Evolutionary conservation across 129 eudicot genomes (phyloP), one percentile per base, ranked within the genome.

Genomic region (Scalesia atractyloides): DNA sequence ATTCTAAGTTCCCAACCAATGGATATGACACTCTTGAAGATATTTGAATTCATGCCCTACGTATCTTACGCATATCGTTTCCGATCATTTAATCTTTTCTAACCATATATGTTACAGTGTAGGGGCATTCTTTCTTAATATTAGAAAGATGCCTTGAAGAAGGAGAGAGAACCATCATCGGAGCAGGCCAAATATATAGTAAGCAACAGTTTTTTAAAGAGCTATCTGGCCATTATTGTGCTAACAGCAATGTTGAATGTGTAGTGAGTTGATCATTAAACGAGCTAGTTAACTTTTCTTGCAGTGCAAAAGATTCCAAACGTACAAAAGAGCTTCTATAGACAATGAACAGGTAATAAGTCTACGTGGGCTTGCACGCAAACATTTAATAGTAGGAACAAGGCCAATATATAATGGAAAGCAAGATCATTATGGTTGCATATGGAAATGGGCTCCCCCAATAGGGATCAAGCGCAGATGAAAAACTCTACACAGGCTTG

Each of bases 251-350:
- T 58, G 33, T 15, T 20, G 43, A 13, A 1, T 15, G 17, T 1
- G n/a, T 60, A 3, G 2, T 34, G 24, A 1, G 14, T 8, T 37
- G 18, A 43, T 41, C 3, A 44, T 10, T 49, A n/a, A 47, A 33
- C 12, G 34, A 6, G 54, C 16, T 37, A 2, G 66, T 73, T 75
- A 36, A 30, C 1, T 47, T 57, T 16, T 59, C 48, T 9, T 66
- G 36, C 74, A 73, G 48, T 76, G 56, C 68, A 66, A 60, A 69
- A 30, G 73, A 43, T 52, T 63, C 64, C 47, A 69, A 46, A 74
- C 85, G 15, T 61, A 81, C 57, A 69, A 69, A 64, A 74, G 87
- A 87, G 75, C 86, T 84, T 53, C 73, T 80, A 48, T 75, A 83
- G 19, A 68, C 52, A 8, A 84, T 79, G 48, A 81, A 83, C 53